These are phyloP conservation scores for Arachnomyces sp. DNA, from an alignment of 2,329 filamentous ascomycete species.

Conservation along the genomic window DNA sequence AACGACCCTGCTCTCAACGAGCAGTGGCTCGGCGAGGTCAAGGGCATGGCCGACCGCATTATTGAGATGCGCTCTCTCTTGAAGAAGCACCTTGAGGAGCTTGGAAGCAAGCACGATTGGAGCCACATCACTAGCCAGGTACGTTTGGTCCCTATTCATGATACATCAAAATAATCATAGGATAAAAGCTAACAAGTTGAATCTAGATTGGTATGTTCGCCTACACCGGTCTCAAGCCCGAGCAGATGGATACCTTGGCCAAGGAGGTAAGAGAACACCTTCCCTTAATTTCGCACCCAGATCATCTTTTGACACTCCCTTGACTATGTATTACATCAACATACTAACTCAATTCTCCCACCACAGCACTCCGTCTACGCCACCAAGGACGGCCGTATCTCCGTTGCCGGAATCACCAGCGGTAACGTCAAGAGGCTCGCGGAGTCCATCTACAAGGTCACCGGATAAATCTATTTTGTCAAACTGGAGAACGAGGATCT, in stretches of 20 bases:
- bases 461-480: conserved; percentile 28
- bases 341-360: conserved; percentile 3
- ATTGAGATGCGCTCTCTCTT: conserved; percentile 94
- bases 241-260: conserved; percentile 85
- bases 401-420: conserved; percentile 42
- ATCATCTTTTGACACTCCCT: conserved; percentile 1
- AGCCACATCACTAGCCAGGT: conserved; percentile 90
- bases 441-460: conserved; percentile 44
- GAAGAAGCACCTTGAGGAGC: conserved; percentile 87
- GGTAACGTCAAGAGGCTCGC: conserved; percentile 44
- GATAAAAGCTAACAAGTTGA: background rate
- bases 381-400: conserved; percentile 61
- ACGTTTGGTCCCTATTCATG: conserved; percentile 9
- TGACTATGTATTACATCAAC: background rate
- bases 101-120: conserved; percentile 96
- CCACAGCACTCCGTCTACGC: conserved; percentile 82
- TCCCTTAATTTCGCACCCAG: background rate
- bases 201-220: conserved; percentile 95
- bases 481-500: background rate
- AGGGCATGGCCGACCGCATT: conserved; percentile 98
- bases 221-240: conserved; percentile 83
- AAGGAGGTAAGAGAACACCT: conserved; percentile 56
- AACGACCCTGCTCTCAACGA: conserved; percentile 75
- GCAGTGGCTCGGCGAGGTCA: conserved; percentile 94
- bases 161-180: conserved; percentile 8